Evolutionary conservation across 352 stramenopile species (phyloP), one percentile per base, ranked within the genome.

Genomic region (Phytophthora pluvialis): DNA sequence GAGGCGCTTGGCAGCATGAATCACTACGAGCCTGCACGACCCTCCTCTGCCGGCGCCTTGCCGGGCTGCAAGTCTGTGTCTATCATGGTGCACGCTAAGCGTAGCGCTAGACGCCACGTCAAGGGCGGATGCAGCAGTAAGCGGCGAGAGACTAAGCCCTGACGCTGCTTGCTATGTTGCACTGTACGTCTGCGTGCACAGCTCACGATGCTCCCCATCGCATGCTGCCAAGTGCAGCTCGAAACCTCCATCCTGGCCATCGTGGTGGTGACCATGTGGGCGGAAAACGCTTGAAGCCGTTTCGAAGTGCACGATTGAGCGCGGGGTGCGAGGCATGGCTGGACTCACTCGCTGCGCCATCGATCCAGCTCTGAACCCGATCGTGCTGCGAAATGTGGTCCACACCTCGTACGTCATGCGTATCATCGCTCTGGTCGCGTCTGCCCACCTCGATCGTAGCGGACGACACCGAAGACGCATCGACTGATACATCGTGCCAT

Each of bases 251-350:
- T 29, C 46, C 29, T 52, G 28, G 15, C 42, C 42, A 32, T 53
- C 29, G 28, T 42, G 26, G 12, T 18, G 29, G 46, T 52, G n/a
- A 42, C 35, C 54, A 62, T 62, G 54, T 54, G 42, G 53, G 53
- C 16, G 51, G 54, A 42, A 53, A 63, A 55, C 32, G 54, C 42
- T 61, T 47, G 42, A 52, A 62, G 32, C 28, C 32, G 54, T 55
- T 62, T 63, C 44, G 28, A 15, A 48, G 28, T 45, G 40, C 26
- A 51, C 12, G 31, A 50, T 39, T 47, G 26, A 54, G 53, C 15
- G 11, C 1, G 43, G 46, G 28, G 10, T 40, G 40, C 48, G 36
- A 35, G 25, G 51, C 15, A 50, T 40, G 39, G 6, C 53, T 50
- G 39, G 10, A 36, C 36, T 39, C 36, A 29, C 21, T 21, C 33